Evolutionary conservation across 768 basidiomycete species (phyloP), one percentile per base, ranked within the genome.

Genomic region (Hemileccinum impolitum): DNA sequence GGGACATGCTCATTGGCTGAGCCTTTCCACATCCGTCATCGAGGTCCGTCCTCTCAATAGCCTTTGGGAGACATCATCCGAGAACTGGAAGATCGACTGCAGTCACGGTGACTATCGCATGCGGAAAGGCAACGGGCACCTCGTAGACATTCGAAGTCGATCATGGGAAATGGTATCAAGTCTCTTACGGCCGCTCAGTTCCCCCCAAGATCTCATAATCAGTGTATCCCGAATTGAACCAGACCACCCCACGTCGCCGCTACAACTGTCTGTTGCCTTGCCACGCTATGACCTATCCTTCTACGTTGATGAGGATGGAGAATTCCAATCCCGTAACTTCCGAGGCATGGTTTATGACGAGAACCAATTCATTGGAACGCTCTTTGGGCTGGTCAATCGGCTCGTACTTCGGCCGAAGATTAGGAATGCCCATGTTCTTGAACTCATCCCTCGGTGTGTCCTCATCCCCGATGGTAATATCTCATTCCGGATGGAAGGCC

Each of bases 271-370:
- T 3, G 58, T 70, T 34, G 45, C 56, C 0, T 58, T 79, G 9
- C 74, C 74, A 30, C 72, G 71, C 6, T 71, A 70, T 45, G 53
- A 63, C 6, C 54, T 78, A 9, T 60, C 66, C 2, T 78, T 79
- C 40, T 66, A 65, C 38, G 30, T 74, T 30, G 64, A 68, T 36
- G 40, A 57, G 4, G 57, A 55, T 3, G 53, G 59, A 8, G 54
- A 61, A 17, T 53, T 78, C 18, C 67, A 75, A 45, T 75, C 70
- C 23, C 61, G 48, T 9, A 71, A 74, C 41, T 57, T 75, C 35
- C 66, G 66, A 3, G 65, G 61, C 12, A 75, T 74, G 65, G 56
- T 72, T 15, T 59, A 78, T 4, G 73, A 76, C 35, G 1, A 39
- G 2, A 45, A 60, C 34, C 77, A 77, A 45, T 74, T 66, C 0